These are phyloP conservation scores for Magnolia kwangsiensis DNA, from an alignment of 164 flowering plant species.

Conservation along the genomic window DNA sequence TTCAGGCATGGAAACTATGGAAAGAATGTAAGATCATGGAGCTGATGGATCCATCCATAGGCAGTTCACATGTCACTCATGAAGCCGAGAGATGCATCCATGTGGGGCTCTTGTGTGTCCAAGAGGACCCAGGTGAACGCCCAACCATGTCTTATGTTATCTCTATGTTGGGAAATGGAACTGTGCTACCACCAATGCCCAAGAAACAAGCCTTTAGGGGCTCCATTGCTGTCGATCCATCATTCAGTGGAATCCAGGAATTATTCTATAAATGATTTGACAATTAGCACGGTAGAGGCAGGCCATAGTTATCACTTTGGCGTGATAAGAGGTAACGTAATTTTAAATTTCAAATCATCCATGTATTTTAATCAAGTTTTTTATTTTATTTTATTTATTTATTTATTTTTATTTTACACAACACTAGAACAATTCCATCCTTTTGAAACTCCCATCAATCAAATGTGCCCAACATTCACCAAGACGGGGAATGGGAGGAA, in stretches of 20 bases:
- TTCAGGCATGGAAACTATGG: slow-evolving; percentile 11
- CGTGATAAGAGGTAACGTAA: too few relatives aligned
- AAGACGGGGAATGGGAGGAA: neutral
- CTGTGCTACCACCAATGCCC: neutral
- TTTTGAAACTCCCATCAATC: neutral
- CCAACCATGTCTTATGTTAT: slow-evolving; percentile 8
- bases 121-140: neutral
- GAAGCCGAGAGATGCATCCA: slow-evolving; percentile 10
- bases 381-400: too few relatives aligned
- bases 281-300: neutral
- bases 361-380: too few relatives aligned
- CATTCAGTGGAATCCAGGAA: neutral
- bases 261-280: neutral
- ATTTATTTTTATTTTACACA: neutral
- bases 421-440: neutral
- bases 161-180: slow-evolving; percentile 1
- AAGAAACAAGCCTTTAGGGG: neutral
- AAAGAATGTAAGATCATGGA: slow-evolving; percentile 6
- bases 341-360: too few relatives aligned
- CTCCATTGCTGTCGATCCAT: neutral
- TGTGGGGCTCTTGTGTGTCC: slow-evolving; percentile 7
- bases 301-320: neutral
- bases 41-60: slow-evolving; percentile 8
- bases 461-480: neutral
- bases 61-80: neutral